phyloP scores from a whole-genome alignment of 345 rosid species.

The Garcia nutans region DNA sequence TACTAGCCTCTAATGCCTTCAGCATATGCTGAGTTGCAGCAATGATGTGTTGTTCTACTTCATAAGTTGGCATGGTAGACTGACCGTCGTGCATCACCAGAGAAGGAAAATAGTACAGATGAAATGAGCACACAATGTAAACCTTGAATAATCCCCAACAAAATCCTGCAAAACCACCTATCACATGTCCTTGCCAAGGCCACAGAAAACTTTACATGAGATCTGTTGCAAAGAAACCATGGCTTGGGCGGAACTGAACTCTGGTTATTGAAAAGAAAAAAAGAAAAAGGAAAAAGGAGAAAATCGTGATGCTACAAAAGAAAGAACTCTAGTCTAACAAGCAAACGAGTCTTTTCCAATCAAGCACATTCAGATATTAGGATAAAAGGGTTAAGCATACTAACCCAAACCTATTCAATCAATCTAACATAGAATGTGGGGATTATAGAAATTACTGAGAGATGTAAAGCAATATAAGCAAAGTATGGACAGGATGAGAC shows the following conservation, averaged over 20 bases:
- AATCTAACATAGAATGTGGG: not conserved
- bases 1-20: conserved; percentile 52
- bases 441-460: not conserved
- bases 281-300: not conserved
- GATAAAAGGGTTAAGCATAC: not conserved
- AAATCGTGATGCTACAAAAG: not conserved
- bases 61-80: conserved; percentile 31
- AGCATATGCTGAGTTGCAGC: conserved; percentile 59
- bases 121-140: conserved; percentile 3
- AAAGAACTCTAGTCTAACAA: not conserved
- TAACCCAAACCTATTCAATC: not conserved
- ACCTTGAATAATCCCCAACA: not conserved
- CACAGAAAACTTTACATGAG: not conserved
- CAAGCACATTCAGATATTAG: not conserved
- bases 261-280: not conserved
- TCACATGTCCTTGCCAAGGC: not conserved
- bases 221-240: not conserved
- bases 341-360: not conserved
- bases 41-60: conserved; percentile 62
- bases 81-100: conserved; percentile 8
- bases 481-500: not conserved
- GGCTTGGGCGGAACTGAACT: not conserved
- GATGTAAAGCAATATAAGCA: not conserved
- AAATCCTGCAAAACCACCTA: not conserved
- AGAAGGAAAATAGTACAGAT: not conserved